phyloP scores from a whole-genome alignment of 73 alveolate genomes.

The Paramecium pentaurelia region DNA sequence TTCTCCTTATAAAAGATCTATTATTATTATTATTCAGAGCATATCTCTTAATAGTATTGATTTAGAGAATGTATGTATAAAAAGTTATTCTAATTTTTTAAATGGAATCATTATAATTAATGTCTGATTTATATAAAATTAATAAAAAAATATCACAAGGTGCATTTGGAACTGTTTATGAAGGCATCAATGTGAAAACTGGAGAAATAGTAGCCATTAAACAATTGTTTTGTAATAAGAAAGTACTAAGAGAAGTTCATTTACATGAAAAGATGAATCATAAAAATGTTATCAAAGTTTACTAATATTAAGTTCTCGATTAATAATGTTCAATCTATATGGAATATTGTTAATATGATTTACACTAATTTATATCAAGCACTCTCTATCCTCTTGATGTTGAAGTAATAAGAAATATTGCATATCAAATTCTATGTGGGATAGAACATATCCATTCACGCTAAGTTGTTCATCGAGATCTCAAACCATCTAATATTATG shows the following conservation, averaged over 20 bases:
- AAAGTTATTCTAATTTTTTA: not conserved
- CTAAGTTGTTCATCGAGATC: constrained; percentile 58
- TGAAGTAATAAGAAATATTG: not conserved
- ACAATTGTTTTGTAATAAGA: not conserved
- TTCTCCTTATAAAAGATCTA: not conserved
- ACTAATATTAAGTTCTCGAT: not conserved
- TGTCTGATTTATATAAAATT: not conserved
- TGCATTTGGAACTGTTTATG: not conserved
- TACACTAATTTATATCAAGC: constrained; percentile 10
- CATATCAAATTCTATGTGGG: constrained; percentile 49
- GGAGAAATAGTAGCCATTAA: not conserved
- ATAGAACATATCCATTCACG: constrained; percentile 47
- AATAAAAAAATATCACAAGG: constrained; percentile 15
- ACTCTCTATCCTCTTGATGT: not conserved
- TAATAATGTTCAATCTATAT: not conserved
- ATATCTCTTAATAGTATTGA: not conserved
- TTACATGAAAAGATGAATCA: constrained; percentile 19
- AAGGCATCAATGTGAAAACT: not conserved
- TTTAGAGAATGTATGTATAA: not conserved
- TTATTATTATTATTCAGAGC: not conserved
- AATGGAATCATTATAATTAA: constrained; percentile 24
- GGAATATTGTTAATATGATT: constrained; percentile 34
- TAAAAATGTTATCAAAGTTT: not conserved
- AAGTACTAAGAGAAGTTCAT: constrained; percentile 1
- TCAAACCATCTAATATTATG: constrained; percentile 59